Evolutionary conservation across 352 stramenopile species (phyloP).

Genomic region (Pythium dissimile): DNA sequence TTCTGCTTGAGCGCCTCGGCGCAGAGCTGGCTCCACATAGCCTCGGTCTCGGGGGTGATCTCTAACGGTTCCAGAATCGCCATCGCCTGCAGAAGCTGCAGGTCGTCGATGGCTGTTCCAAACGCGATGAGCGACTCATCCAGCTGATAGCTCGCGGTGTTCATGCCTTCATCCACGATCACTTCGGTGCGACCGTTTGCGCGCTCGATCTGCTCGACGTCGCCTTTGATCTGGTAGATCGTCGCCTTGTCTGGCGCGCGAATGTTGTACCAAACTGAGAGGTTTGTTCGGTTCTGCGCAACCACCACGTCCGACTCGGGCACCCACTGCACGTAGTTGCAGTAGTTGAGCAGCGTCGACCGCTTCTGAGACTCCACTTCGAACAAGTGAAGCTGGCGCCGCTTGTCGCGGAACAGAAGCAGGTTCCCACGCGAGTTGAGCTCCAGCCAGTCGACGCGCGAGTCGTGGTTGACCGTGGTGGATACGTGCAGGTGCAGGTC

Average conservation of each 20-base stretch:
- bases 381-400: constrained; percentile 89
- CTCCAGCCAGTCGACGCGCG: constrained; percentile 93
- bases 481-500: constrained; percentile 74
- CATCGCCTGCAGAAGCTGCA: constrained; percentile 89
- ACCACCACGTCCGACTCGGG: constrained; percentile 95
- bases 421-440: constrained; percentile 89
- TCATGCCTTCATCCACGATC: constrained; percentile 94
- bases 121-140: constrained; percentile 94
- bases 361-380: constrained; percentile 86
- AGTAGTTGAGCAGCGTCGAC: constrained; percentile 91
- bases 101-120: constrained; percentile 91
- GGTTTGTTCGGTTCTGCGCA: constrained; percentile 88
- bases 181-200: constrained; percentile 92
- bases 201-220: constrained; percentile 94
- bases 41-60: constrained; percentile 88
- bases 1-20: constrained; percentile 82
- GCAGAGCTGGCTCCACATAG: constrained; percentile 93
- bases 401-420: constrained; percentile 92
- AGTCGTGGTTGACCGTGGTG: constrained; percentile 91
- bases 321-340: constrained; percentile 96
- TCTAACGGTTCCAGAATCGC: constrained; percentile 91
- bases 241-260: constrained; percentile 91
- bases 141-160: constrained; percentile 90
- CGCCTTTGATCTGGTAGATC: constrained; percentile 93
- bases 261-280: constrained; percentile 97